Base-by-base conservation (phyloP, 257 asterid genomes). In the Solanum dulcamara region DNA sequence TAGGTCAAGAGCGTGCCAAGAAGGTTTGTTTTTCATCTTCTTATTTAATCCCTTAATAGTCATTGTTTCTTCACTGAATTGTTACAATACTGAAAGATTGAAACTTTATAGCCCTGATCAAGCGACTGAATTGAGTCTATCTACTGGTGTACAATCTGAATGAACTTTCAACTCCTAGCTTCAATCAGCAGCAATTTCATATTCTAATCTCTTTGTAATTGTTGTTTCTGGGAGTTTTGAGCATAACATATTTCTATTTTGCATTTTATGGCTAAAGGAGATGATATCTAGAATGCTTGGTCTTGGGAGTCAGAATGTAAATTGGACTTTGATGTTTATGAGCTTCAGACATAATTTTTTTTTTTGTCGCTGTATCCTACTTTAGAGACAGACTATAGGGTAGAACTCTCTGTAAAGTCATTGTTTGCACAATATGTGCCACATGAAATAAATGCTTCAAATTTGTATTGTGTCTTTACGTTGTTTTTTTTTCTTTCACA, bases 1-100 rank as follows among this genome's bases (percentile, higher is more conserved):
- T 96, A 32, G 99, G 99, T 87, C 99, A 96, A 90, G 92, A 93
- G 46, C 96, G 93, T 10, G 98, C 99, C 84, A 96, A 96, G 88
- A 96, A 96, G 99, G 99, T 96, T 66, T 37, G 67, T 5, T 77
- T 71, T 68, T 60, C 59, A 37, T 64, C 44, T 38, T 42, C 40
- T 75, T 81, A 40, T 81, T 33, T 22, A 79, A 46, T 50, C 28
- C 44, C 0, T 0, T 28, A 0, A 0, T 10, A 17, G 42, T 48
- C 11, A 48, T 0, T 79, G 11, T 17, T 77, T 28, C 14, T 46
- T 77, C 42, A 77, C 38, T 46, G 12, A 9, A 48, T 5, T 79
- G 10, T 28, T 28, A 9, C 44, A 1, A 79, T 79, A 79, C 42
- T 79, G 83, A 79, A 46, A 48, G 42, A 0, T 53, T 46, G 60